Conservation (phyloP, 2,329 filamentous ascomycete species). For the Colletotrichum acutatum region DNA sequence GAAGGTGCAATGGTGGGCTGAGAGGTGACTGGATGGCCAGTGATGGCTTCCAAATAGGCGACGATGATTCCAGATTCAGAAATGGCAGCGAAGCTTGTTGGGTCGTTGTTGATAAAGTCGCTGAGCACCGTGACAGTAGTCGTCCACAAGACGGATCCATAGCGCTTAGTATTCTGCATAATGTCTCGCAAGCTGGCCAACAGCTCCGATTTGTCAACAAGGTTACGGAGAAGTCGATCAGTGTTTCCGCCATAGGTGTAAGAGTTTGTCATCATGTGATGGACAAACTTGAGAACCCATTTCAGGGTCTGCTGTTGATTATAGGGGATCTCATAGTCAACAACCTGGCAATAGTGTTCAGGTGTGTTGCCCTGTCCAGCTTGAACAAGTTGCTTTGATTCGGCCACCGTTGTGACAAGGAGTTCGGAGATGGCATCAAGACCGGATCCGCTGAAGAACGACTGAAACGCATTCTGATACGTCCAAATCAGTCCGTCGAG, state of each 20-base stretch:
- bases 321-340: conserved; percentile 94
- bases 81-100: conserved; percentile 95
- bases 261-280: conserved; percentile 90
- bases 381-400: conserved; percentile 73
- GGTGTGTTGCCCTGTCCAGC: conserved; percentile 77
- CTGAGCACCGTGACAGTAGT: conserved; percentile 91
- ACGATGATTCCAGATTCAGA: conserved; percentile 92
- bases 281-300: conserved; percentile 94
- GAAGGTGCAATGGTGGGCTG: conserved; percentile 44
- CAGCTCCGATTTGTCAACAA: conserved; percentile 92
- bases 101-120: conserved; percentile 98
- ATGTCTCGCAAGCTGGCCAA: conserved; percentile 83
- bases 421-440: conserved; percentile 92
- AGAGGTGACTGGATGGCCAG: conserved; percentile 58
- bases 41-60: conserved; percentile 86
- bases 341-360: conserved; percentile 78
- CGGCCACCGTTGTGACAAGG: conserved; percentile 80
- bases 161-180: conserved; percentile 81
- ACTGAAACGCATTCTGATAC: conserved; percentile 84
- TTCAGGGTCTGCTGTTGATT: conserved; percentile 94
- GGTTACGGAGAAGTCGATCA: conserved; percentile 88
- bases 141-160: conserved; percentile 95
- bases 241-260: conserved; percentile 79
- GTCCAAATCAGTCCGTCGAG: conserved; percentile 89
- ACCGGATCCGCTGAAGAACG: conserved; percentile 83